These are phyloP conservation scores for Brettanomyces nanus DNA, from an alignment of 805 yeast species.

Conservation along the genomic window DNA sequence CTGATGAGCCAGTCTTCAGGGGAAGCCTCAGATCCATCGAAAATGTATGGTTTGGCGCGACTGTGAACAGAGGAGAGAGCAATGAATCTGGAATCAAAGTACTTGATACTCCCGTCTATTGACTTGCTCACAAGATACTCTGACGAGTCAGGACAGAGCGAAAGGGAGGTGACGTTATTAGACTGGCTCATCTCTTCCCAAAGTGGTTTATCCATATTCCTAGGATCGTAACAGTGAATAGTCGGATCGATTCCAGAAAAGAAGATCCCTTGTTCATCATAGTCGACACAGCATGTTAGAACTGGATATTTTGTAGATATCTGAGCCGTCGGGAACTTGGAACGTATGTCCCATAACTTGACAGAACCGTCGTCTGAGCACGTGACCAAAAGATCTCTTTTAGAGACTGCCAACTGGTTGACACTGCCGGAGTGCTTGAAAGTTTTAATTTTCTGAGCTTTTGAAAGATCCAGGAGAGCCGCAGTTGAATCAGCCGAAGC, in stretches of 20 bases:
- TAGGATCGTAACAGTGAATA: constrained; percentile 50
- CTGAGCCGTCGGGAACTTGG: constrained; percentile 32
- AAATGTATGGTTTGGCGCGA: constrained; percentile 37
- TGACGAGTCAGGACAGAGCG: constrained; percentile 30
- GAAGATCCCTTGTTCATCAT: constrained; percentile 36
- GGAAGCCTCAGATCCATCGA: constrained; percentile 51
- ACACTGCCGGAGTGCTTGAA: constrained; percentile 33
- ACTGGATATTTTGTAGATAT: constrained; percentile 44
- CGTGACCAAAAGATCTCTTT: constrained; percentile 30
- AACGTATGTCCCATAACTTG: constrained; percentile 57
- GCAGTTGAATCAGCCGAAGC: constrained; percentile 57
- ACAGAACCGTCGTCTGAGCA: constrained; percentile 62
- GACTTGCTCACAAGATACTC: constrained; percentile 42
- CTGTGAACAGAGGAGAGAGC: constrained; percentile 18
- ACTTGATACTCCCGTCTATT: constrained; percentile 47
- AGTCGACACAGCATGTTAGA: constrained; percentile 36
- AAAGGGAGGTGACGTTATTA: constrained; percentile 50
- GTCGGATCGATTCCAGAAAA: constrained; percentile 64
- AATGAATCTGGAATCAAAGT: constrained; percentile 44
- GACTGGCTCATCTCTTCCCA: constrained; percentile 39
- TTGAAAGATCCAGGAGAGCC: constrained; percentile 53
- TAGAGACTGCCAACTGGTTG: constrained; percentile 41
- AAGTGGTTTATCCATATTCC: constrained; percentile 32
- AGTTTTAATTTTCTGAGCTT: constrained; percentile 48
- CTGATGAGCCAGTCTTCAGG: constrained; percentile 45